phyloP scores from a whole-genome alignment of 1,139 yeast species.

The Zhuliangozyma parablackwelliae region DNA sequence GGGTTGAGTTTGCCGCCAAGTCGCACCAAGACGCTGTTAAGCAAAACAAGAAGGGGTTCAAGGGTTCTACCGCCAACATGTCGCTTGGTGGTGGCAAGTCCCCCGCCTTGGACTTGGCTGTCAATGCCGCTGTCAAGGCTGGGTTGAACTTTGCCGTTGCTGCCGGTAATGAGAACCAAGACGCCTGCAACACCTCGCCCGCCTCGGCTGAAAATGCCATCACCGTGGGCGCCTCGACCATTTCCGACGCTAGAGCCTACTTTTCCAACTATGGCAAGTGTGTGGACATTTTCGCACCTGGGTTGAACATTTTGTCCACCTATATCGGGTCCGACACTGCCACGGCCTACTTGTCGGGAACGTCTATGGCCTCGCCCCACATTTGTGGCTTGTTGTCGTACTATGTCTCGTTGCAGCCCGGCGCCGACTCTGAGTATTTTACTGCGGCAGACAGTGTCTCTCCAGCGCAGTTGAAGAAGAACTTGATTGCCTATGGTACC shows the following conservation, averaged over 20 bases:
- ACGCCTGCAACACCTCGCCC: slow-evolving; percentile 82
- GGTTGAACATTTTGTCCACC: slow-evolving; percentile 74
- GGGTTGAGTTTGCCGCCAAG: slow-evolving; percentile 73
- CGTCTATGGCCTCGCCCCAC: slow-evolving; percentile 99
- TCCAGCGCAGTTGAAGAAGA: slow-evolving; percentile 86
- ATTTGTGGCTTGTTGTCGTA: slow-evolving; percentile 87
- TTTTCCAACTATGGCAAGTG: slow-evolving; percentile 81
- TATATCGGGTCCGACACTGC: slow-evolving; percentile 71
- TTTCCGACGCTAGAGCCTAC: slow-evolving; percentile 71
- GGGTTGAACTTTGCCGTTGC: slow-evolving; percentile 85
- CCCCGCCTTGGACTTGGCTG: slow-evolving; percentile 74
- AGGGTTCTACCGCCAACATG: slow-evolving; percentile 87
- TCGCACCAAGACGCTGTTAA: slow-evolving; percentile 57
- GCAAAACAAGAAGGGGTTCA: slow-evolving; percentile 58
- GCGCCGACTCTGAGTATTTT: slow-evolving; percentile 66
- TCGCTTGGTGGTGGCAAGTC: slow-evolving; percentile 87
- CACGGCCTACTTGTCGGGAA: slow-evolving; percentile 91
- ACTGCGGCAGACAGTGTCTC: slow-evolving; percentile 59
- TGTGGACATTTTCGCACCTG: slow-evolving; percentile 85
- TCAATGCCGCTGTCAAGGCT: slow-evolving; percentile 76
- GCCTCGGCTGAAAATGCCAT: slow-evolving; percentile 73
- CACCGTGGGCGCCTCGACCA: slow-evolving; percentile 80
- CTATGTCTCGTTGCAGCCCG: slow-evolving; percentile 89
- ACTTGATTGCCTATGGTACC: slow-evolving; percentile 77
- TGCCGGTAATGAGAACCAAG: slow-evolving; percentile 83